Conservation (phyloP, 441 rosid species). For the Rhodomyrtus psidioides region DNA sequence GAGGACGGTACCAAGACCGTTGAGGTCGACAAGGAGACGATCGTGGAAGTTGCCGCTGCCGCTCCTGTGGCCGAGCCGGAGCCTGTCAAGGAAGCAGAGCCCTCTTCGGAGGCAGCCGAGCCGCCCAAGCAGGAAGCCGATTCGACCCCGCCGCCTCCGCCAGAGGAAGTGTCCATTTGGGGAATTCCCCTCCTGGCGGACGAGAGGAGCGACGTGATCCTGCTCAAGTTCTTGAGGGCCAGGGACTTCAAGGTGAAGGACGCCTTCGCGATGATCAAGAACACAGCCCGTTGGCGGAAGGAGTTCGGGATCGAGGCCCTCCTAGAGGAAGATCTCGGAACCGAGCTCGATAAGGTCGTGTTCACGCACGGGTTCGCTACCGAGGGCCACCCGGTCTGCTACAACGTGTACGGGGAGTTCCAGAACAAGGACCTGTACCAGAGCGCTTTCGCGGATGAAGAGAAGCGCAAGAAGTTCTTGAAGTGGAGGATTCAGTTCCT, state of each 20-base stretch:
- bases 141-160: slow-evolving; percentile 22
- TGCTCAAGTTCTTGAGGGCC: slow-evolving; percentile 55
- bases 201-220: slow-evolving; percentile 50
- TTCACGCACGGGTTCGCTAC: slow-evolving; percentile 41
- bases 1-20: background rate
- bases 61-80: slow-evolving; percentile 10
- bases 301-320: slow-evolving; percentile 42
- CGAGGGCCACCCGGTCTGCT: slow-evolving; percentile 59
- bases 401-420: slow-evolving; percentile 59
- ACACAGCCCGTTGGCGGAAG: slow-evolving; percentile 42
- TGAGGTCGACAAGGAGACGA: slow-evolving; percentile 1
- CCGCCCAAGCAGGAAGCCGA: slow-evolving; percentile 20
- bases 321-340: slow-evolving; percentile 37
- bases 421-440: slow-evolving; percentile 50
- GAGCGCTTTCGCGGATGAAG: slow-evolving; percentile 42
- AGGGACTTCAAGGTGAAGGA: slow-evolving; percentile 63
- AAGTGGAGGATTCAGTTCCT: slow-evolving; percentile 54
- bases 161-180: slow-evolving; percentile 54
- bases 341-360: slow-evolving; percentile 42
- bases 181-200: slow-evolving; percentile 45
- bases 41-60: background rate
- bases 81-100: slow-evolving; percentile 5
- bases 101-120: slow-evolving; percentile 17
- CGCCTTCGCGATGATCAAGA: slow-evolving; percentile 50
- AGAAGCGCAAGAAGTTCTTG: slow-evolving; percentile 47